Evolutionary conservation across 352 stramenopile genomes (phyloP), one percentile per base, ranked within the genome.

Genomic region (Globisporangium viniferum): DNA sequence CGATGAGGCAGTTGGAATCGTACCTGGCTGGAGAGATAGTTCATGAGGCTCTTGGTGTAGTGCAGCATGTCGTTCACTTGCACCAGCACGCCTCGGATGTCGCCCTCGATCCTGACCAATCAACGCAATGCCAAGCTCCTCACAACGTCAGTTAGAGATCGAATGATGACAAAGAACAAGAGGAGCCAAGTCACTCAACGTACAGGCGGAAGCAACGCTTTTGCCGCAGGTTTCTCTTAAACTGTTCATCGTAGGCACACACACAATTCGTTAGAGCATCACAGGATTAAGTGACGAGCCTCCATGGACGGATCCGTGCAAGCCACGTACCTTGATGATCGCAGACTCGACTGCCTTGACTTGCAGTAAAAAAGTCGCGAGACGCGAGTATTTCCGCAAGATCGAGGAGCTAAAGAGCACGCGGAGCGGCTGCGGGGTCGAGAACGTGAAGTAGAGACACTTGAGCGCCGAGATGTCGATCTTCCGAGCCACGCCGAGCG

Each of bases 1-100:
- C 10, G 18, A 31, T 9, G 22, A 31, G 3, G 9, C 22, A 10
- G 4, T 31, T 33, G 33, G n/a, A 59, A 22, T 3, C 2, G 10
- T 2, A 90, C 84, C 77, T 91, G 84, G 61, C 79, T 87, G 9
- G 79, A 79, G 27, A 94, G 76, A 67, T 92, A 94, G 33, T 74
- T 79, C 22, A 92, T 67, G 22, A 94, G 68, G 35, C 76, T 80
- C 59, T 88, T 84, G 0, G 84, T 89, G 67, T 88, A 94, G 62
- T 94, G 84, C 12, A 93, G 77, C 86, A 94, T 94, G 56, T 86
- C 76, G 35, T 80, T 76, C 9, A 90, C 56, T 51, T 78, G 74
- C n/a, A 93, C 64, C 0, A 92, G 68, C 15, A 81, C 62, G 15
- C 69, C 58, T 12, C 79, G 78, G 27, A 91, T 59, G 0, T 82